A percentile compares a stretch with the other conserved stretches of the same genome.
Conservation (phyloP, 2,329 filamentous ascomycete genomes). For the Aspergillus japonicus region DNA sequence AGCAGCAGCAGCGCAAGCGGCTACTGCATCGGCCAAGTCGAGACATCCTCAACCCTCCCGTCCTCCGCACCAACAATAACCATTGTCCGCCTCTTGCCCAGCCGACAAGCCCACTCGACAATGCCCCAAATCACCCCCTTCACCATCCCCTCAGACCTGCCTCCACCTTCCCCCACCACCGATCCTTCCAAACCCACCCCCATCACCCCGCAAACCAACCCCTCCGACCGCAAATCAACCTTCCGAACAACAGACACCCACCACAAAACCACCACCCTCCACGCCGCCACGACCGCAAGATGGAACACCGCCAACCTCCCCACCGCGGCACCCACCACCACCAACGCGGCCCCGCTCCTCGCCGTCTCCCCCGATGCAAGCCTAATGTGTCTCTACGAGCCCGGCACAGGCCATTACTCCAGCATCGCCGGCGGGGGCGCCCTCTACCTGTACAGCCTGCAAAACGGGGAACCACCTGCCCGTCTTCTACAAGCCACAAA, state of each 20-base stretch:
- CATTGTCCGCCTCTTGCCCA: conserved; percentile 14
- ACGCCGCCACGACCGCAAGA: conserved; percentile 2
- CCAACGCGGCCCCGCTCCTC: conserved; percentile 11
- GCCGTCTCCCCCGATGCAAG: conserved; percentile 17
- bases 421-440: conserved; percentile 17
- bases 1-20: conserved; percentile 1
- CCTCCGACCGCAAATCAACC: neutral
- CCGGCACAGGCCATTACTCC: conserved; percentile 16
- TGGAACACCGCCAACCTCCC: conserved; percentile 22
- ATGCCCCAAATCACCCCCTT: neutral
- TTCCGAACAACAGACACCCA: neutral
- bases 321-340: conserved; percentile 10
- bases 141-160: neutral
- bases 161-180: neutral
- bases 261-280: conserved; percentile 10
- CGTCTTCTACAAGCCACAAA: too few relatives aligned
- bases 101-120: conserved; percentile 2
- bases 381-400: conserved; percentile 21
- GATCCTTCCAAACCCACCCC: neutral
- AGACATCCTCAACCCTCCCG: neutral
- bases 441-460: conserved; percentile 19
- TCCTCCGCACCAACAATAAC: neutral
- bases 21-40: conserved; percentile 21
- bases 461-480: neutral
- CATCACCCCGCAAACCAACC: neutral